Conservation (phyloP, 169 alveolate species). For the Amoebophrya sp. region DNA sequence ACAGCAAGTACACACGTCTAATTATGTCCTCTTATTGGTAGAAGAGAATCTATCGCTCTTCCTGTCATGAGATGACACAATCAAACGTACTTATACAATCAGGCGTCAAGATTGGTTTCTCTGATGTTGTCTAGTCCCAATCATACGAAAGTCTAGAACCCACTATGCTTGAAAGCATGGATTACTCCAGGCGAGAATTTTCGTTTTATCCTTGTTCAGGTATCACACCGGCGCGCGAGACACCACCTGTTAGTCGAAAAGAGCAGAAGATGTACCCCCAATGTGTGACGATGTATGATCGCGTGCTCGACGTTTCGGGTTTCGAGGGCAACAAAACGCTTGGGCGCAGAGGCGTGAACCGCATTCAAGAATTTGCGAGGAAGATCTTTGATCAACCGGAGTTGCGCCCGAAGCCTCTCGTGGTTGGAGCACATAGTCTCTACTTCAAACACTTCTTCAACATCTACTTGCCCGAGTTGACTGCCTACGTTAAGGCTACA, state of each 20-base stretch:
- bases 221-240: neutral
- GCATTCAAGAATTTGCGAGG: neutral
- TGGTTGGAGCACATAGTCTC: neutral
- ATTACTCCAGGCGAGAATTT: too few species aligned
- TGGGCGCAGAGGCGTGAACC: neutral
- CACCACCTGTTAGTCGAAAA: neutral
- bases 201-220: too few species aligned
- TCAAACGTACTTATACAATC: too few species aligned
- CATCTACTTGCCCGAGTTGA: neutral
- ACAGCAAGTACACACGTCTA: neutral
- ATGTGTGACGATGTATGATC: neutral
- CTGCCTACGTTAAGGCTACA: too few species aligned
- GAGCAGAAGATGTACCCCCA: neutral
- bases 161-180: too few species aligned
- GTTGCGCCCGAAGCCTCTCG: neutral
- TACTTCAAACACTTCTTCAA: neutral
- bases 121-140: too few species aligned
- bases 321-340: conserved; percentile 15
- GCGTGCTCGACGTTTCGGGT: neutral
- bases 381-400: neutral
- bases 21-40: too few species aligned
- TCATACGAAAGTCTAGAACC: too few species aligned
- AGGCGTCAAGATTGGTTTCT: too few species aligned
- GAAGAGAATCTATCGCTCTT: too few species aligned
- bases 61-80: too few species aligned